Evolutionary conservation across 495 filamentous ascomycete species (phyloP).

Genomic region (Oleoguttula mirabilis): DNA sequence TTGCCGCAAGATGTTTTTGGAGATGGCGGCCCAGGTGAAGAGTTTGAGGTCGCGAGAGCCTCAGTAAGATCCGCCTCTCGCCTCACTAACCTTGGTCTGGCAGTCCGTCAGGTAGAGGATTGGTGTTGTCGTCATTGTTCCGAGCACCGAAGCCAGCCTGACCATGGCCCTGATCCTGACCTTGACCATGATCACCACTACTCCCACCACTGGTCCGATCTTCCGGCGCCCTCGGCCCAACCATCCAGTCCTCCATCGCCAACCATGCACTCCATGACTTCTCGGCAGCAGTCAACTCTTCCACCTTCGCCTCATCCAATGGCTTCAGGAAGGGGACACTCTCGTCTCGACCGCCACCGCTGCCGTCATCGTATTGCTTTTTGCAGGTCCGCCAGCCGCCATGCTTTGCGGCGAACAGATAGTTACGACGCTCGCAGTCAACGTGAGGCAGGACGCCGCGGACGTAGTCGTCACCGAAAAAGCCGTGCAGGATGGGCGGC

Average conservation of each 20-base stretch:
- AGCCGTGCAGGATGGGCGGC: slow-evolving; percentile 73
- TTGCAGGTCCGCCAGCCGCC: slow-evolving; percentile 80
- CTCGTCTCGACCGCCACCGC: slow-evolving; percentile 41
- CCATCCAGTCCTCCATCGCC: slow-evolving; percentile 94
- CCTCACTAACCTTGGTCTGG: too few species aligned
- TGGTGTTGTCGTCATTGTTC: too few species aligned
- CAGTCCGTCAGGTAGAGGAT: too few species aligned
- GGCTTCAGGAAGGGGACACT: slow-evolving; percentile 77
- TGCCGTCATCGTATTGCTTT: slow-evolving; percentile 73
- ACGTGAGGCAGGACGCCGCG: slow-evolving; percentile 68
- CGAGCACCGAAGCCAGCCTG: too few species aligned
- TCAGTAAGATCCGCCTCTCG: too few species aligned
- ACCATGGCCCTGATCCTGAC: too few species aligned
- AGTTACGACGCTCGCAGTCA: slow-evolving; percentile 85
- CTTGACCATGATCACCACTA: too few species aligned
- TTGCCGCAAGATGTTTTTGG: too few species aligned
- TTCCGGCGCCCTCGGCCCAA: slow-evolving; percentile 27
- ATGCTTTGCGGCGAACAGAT: slow-evolving; percentile 87
- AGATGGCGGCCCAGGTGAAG: too few species aligned
- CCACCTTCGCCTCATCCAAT: slow-evolving; percentile 56
- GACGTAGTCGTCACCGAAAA: slow-evolving; percentile 88
- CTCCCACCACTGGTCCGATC: slow-evolving; percentile 2
- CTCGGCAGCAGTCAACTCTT: slow-evolving; percentile 77
- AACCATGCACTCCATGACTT: slow-evolving; percentile 74
- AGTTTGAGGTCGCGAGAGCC: too few species aligned